Conservation (phyloP, 2,329 filamentous ascomycete species). For the Podosphaera aphanis region DNA sequence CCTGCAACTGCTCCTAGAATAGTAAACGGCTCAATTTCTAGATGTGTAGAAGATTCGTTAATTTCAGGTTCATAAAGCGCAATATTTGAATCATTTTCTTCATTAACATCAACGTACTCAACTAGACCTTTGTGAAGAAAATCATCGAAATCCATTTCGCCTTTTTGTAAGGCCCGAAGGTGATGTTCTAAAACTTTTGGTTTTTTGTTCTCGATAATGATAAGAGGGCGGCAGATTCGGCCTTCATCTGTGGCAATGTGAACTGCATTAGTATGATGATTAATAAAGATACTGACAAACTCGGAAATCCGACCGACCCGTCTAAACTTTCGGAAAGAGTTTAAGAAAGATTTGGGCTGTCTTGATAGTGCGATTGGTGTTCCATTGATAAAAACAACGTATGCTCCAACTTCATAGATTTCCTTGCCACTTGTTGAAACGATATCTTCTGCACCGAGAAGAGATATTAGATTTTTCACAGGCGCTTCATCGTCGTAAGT, state of each 20-base stretch:
- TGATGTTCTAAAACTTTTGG: conserved; percentile 61
- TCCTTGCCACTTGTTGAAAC: conserved; percentile 62
- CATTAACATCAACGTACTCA: conserved; percentile 93
- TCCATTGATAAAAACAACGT: conserved; percentile 86
- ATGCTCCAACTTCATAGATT: conserved; percentile 63
- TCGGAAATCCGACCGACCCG: conserved; percentile 82
- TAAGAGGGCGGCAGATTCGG: conserved; percentile 82
- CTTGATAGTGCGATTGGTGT: conserved; percentile 75
- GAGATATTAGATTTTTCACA: conserved; percentile 65
- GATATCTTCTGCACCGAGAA: conserved; percentile 65
- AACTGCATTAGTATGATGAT: conserved; percentile 73
- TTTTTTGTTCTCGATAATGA: conserved; percentile 74
- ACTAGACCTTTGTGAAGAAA: conserved; percentile 76
- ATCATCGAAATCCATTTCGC: conserved; percentile 76
- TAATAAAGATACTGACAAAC: conserved; percentile 91
- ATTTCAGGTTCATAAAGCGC: conserved; percentile 75
- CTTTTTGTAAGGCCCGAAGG: conserved; percentile 58
- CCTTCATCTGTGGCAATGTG: conserved; percentile 95
- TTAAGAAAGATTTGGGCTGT: conserved; percentile 66
- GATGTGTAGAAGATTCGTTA: conserved; percentile 62
- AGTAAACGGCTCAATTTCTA: conserved; percentile 96
- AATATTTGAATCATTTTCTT: conserved; percentile 90
- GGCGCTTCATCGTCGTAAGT: conserved; percentile 87
- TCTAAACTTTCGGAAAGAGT: conserved; percentile 64
- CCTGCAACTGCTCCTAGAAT: conserved; percentile 87